Conservation (phyloP, 257 asterid genomes). For the Gentiana macrophylla region DNA sequence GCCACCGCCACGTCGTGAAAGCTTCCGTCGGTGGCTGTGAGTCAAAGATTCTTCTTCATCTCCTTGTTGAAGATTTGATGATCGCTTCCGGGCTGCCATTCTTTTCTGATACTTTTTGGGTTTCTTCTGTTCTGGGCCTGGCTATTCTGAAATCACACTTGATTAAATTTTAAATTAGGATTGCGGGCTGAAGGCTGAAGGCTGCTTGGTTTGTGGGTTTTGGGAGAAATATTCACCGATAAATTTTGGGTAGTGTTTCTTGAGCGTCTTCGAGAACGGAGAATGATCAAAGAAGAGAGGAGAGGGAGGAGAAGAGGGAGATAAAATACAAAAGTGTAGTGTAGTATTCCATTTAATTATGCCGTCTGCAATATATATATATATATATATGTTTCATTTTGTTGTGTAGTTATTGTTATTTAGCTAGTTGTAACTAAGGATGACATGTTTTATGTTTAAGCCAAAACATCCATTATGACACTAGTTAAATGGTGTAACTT, state of each 20-base stretch:
- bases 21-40: conserved; percentile 17
- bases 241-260: not conserved
- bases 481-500: too few relatives aligned
- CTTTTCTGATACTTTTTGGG: not conserved
- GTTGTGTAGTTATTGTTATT: too few relatives aligned
- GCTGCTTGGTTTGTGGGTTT: conserved; percentile 1
- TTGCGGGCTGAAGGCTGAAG: not conserved
- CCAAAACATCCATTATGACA: too few relatives aligned
- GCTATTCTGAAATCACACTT: not conserved
- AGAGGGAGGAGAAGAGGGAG: not conserved
- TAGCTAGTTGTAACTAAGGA: too few relatives aligned
- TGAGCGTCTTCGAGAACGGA: not conserved
- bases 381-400: too few relatives aligned
- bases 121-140: too few relatives aligned
- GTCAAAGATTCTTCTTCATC: conserved; percentile 13
- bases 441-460: too few relatives aligned
- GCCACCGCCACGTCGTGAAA: conserved; percentile 10
- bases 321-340: too few relatives aligned
- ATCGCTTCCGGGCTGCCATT: conserved; percentile 24
- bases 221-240: conserved; percentile 4
- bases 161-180: too few relatives aligned
- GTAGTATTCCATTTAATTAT: too few relatives aligned
- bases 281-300: not conserved
- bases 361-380: too few relatives aligned
- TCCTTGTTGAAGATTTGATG: conserved; percentile 16